A percentile compares a stretch with the other conserved stretches of the same genome.
phyloP scores from a whole-genome alignment of 2,329 filamentous ascomycete species.

The Aspergillus caelatus region DNA sequence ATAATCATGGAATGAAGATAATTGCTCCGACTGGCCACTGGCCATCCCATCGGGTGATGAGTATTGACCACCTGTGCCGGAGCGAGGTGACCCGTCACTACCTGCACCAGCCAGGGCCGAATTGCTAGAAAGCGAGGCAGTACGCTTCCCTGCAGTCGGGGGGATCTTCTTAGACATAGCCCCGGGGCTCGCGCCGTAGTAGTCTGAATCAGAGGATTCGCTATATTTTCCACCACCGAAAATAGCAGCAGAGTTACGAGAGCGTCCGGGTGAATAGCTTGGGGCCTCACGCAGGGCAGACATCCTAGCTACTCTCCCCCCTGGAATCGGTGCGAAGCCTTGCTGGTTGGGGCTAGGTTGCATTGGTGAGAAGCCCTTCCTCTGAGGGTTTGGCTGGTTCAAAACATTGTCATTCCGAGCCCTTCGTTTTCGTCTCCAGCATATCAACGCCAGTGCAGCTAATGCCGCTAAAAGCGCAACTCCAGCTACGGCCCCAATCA shows the following conservation, averaged over 20 bases:
- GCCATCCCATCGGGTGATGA: slow-evolving; percentile 82
- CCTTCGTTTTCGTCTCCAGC: slow-evolving; percentile 60
- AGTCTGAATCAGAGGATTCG: slow-evolving; percentile 63
- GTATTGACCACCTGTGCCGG: slow-evolving; percentile 68
- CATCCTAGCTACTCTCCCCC: slow-evolving; percentile 92
- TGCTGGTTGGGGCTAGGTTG: slow-evolving; percentile 47
- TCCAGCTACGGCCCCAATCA: slow-evolving; percentile 76
- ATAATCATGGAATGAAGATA: slow-evolving; percentile 97
- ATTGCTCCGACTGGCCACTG: slow-evolving; percentile 91
- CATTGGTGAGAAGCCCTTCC: slow-evolving; percentile 44
- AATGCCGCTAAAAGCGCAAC: slow-evolving; percentile 69
- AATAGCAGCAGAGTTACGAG: slow-evolving; percentile 53
- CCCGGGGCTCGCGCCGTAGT: slow-evolving; percentile 71
- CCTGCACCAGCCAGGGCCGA: slow-evolving; percentile 68
- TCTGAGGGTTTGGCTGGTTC: slow-evolving; percentile 80
- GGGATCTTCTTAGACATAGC: slow-evolving; percentile 59
- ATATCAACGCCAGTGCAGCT: slow-evolving; percentile 61
- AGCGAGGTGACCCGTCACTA: slow-evolving; percentile 73
- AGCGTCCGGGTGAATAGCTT: slow-evolving; percentile 61
- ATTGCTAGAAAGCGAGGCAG: slow-evolving; percentile 85
- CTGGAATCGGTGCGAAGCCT: slow-evolving; percentile 76
- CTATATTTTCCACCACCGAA: slow-evolving; percentile 54
- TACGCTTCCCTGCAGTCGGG: slow-evolving; percentile 62
- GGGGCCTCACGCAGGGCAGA: slow-evolving; percentile 82
- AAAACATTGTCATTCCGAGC: slow-evolving; percentile 73